These are phyloP conservation scores for Xylaria telfairii DNA, from an alignment of 495 filamentous ascomycete genomes.

Conservation along the genomic window DNA sequence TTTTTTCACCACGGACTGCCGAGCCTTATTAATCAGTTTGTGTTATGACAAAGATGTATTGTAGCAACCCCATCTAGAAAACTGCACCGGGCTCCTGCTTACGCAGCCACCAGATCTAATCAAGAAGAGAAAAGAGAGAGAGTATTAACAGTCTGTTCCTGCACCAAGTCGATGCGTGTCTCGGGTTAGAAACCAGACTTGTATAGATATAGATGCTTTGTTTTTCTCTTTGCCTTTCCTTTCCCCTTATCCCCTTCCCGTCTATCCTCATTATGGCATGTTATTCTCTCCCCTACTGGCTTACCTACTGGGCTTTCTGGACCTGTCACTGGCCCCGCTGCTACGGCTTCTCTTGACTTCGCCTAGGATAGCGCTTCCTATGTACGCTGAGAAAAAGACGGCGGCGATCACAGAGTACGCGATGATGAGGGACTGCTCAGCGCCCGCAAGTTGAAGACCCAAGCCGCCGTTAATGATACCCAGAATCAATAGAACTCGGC, in stretches of 20 bases:
- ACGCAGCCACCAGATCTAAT: background rate
- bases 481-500: slow-evolving; percentile 65
- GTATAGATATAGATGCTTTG: background rate
- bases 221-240: background rate
- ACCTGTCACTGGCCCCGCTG: background rate
- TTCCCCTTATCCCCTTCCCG: background rate
- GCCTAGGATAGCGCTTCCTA: slow-evolving; percentile 32
- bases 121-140: background rate
- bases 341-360: slow-evolving; percentile 26
- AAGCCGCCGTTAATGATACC: slow-evolving; percentile 76
- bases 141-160: slow-evolving; percentile 9
- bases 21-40: background rate
- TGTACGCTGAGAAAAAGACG: slow-evolving; percentile 56
- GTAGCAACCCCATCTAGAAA: background rate
- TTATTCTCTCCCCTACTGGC: background rate
- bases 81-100: background rate
- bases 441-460: slow-evolving; percentile 61
- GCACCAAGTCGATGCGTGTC: background rate
- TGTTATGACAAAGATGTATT: background rate
- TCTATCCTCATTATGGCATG: slow-evolving; percentile 7
- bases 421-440: slow-evolving; percentile 53
- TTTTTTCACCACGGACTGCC: background rate
- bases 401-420: slow-evolving; percentile 67
- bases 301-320: slow-evolving; percentile 17
- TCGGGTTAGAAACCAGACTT: background rate